These are phyloP conservation scores for Polytrichum commune DNA, from an alignment of 225 moss, liverwort and hornwort genomes.

Conservation along the genomic window DNA sequence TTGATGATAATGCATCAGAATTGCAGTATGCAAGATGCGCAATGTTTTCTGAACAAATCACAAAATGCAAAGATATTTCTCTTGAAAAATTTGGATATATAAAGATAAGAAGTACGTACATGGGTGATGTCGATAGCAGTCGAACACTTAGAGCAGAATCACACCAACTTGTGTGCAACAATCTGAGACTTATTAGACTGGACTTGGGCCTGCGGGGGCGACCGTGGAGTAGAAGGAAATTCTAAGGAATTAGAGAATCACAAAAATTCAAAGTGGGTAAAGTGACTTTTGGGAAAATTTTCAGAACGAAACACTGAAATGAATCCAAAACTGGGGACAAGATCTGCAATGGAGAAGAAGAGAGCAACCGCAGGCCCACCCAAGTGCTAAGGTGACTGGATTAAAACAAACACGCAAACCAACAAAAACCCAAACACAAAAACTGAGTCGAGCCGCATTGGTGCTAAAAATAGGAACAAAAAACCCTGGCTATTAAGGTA, in stretches of 20 bases:
- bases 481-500: not conserved
- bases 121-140: not conserved
- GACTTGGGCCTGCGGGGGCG: not conserved
- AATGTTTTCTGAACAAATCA: not conserved
- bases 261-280: too few relatives aligned
- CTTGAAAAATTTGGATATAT: not conserved
- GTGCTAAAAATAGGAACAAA: not conserved
- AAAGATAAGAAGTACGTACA: not conserved
- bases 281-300: too few relatives aligned
- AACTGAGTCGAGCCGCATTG: not conserved
- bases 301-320: too few relatives aligned
- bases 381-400: slow-evolving; percentile 8
- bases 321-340: too few relatives aligned
- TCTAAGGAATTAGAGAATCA: too few relatives aligned
- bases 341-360: not conserved
- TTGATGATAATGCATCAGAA: not conserved
- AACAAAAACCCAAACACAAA: slow-evolving; percentile 8
- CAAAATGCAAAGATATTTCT: not conserved
- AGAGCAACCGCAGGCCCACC: slow-evolving; percentile 17
- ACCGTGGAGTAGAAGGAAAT: not conserved
- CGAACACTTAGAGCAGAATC: too few relatives aligned
- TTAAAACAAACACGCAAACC: slow-evolving; percentile 12
- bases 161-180: too few relatives aligned
- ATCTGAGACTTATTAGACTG: not conserved
- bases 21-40: not conserved